A percentile compares a stretch with the other conserved stretches of the same genome.
phyloP scores from a whole-genome alignment of 129 eudicot genomes.

The Centaurea solstitialis region DNA sequence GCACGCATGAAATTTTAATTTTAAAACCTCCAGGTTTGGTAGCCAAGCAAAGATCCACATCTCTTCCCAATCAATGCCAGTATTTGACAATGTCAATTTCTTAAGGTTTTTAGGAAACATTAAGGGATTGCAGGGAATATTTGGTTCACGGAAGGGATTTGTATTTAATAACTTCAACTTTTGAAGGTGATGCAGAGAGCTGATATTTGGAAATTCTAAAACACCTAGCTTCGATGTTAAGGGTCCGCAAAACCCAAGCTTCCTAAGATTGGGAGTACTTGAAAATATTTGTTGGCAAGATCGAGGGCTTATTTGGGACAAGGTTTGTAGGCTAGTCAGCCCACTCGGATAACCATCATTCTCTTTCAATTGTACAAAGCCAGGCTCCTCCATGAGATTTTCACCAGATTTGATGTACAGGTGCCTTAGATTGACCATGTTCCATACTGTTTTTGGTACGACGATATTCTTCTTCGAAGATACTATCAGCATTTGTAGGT shows the following conservation, averaged over 20 bases:
- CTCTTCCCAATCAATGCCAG: slow-evolving; percentile 23
- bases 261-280: slow-evolving; percentile 29
- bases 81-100: slow-evolving; percentile 6
- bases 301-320: slow-evolving; percentile 17
- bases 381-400: slow-evolving; percentile 1
- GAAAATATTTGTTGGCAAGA: slow-evolving; percentile 9
- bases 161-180: slow-evolving; percentile 27
- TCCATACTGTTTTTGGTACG: slow-evolving; percentile 12
- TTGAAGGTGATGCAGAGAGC: slow-evolving; percentile 24
- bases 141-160: background rate
- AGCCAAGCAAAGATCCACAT: slow-evolving; percentile 5
- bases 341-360: background rate
- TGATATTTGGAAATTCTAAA: slow-evolving; percentile 16
- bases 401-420: slow-evolving; percentile 19
- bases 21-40: slow-evolving; percentile 26
- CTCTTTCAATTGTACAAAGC: background rate
- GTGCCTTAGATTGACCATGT: slow-evolving; percentile 28
- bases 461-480: background rate
- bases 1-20: slow-evolving; percentile 7
- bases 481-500: slow-evolving; percentile 31
- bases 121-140: background rate
- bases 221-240: background rate
- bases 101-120: slow-evolving; percentile 25
- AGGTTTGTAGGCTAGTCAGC: slow-evolving; percentile 29
- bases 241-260: slow-evolving; percentile 35